These are phyloP conservation scores for Cavenderia fasciculata DNA, from an alignment of 78 protist species.

Conservation along the genomic window DNA sequence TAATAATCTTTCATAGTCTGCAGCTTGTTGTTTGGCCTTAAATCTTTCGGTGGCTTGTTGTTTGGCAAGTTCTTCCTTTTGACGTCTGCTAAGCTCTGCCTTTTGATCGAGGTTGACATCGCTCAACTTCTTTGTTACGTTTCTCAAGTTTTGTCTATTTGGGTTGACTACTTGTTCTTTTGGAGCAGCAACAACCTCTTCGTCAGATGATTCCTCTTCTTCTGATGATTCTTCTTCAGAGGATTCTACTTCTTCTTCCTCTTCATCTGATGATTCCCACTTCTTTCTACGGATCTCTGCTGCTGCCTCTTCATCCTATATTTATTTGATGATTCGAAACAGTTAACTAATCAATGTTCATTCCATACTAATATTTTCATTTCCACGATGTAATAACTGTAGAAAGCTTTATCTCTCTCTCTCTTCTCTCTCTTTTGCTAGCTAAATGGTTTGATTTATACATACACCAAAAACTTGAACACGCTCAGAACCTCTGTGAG, in stretches of 20 bases:
- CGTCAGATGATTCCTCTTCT: too few relatives aligned
- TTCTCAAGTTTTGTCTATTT: conserved; percentile 48
- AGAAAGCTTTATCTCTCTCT: too few relatives aligned
- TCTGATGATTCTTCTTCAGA: conserved; percentile 2
- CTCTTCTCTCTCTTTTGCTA: too few relatives aligned
- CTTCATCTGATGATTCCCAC: neutral
- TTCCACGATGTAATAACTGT: too few relatives aligned
- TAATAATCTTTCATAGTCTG: conserved; percentile 53
- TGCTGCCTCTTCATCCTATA: neutral
- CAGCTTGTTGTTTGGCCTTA: conserved; percentile 31
- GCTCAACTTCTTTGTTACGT: conserved; percentile 28
- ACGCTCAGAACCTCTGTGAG: conserved; percentile 1
- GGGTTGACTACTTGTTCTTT: conserved; percentile 10
- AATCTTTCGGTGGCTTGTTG: conserved; percentile 19
- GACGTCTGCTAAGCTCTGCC: conserved; percentile 46
- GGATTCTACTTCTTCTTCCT: conserved; percentile 6
- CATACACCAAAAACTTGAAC: neutral
- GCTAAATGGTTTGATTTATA: too few relatives aligned
- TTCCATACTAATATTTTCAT: too few relatives aligned
- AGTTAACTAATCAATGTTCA: too few relatives aligned
- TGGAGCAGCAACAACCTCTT: too few relatives aligned
- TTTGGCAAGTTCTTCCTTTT: conserved; percentile 63
- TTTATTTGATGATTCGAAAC: too few relatives aligned
- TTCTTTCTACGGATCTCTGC: conserved; percentile 47
- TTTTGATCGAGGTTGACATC: conserved; percentile 4